These are phyloP conservation scores for Schoenoplectus tabernaemontani DNA, from an alignment of 202 grass and related monocot species.

Conservation along the genomic window DNA sequence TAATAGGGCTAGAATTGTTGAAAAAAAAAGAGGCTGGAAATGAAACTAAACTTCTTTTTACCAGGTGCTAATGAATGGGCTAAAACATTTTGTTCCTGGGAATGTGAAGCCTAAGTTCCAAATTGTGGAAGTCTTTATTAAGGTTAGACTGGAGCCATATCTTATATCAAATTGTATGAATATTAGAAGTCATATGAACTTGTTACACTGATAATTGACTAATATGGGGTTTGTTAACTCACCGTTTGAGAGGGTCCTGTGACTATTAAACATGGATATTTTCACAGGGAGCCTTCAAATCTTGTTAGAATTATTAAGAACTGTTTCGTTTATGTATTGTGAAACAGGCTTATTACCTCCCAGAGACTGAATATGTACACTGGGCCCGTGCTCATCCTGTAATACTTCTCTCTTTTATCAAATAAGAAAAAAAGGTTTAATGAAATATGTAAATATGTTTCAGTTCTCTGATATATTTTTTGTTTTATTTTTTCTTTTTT, in stretches of 20 bases:
- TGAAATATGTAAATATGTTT: background rate
- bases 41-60: constrained; percentile 30
- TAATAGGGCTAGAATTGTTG: too few relatives aligned
- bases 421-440: background rate
- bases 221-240: background rate
- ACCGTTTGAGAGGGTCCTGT: background rate
- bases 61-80: constrained; percentile 94
- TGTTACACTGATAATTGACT: background rate
- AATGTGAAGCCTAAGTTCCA: constrained; percentile 95
- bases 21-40: too few relatives aligned
- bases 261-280: too few relatives aligned
- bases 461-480: background rate
- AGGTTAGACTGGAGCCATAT: constrained; percentile 41
- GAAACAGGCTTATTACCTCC: constrained; percentile 89
- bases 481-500: background rate
- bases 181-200: background rate
- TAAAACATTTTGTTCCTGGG: constrained; percentile 72
- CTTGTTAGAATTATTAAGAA: constrained; percentile 5
- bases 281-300: too few relatives aligned
- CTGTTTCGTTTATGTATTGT: constrained; percentile 16
- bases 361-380: constrained; percentile 94
- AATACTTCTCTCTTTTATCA: constrained; percentile 23
- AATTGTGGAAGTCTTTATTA: constrained; percentile 83
- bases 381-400: constrained; percentile 96
- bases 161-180: background rate